Evolutionary conservation across 805 yeast genomes (phyloP), one percentile per base, ranked within the genome.

Genomic region (Metschnikowia bowlesiae): DNA sequence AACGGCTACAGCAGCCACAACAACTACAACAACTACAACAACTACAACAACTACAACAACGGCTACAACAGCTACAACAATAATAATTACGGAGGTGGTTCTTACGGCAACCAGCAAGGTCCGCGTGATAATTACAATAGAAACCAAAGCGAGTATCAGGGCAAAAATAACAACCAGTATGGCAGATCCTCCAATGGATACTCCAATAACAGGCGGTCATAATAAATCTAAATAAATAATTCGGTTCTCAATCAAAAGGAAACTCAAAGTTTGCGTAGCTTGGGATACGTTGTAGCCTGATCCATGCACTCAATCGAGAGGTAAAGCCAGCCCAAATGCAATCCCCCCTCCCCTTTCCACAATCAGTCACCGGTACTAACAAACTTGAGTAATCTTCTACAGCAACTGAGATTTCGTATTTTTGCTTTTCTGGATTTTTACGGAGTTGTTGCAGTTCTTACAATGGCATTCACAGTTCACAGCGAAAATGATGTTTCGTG

Each of bases 91-190:
- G 41, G 22, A n/a, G 41, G 41, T 39, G 41, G 41, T n/a, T 8
- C 18, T 16, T n/a, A 52, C 48, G 41, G 41, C 39, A 51, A 47
- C 30, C 44, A 53, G 31, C 42, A 36, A 9, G 47, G 39, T n/a
- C 14, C 31, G n/a, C 41, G 41, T 29, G 42, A 32, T 11, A 39
- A 28, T 22, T 22, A 36, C 47, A 35, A 47, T 18, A 48, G 42
- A 13, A 28, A 39, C 14, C 46, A 54, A 39, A 46, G 52, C 9
- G 47, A 49, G 10, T 35, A 44, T 31, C 32, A 30, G 28, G 34
- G 42, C 34, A 32, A 36, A 36, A n/a, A 18, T 22, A 36, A 50
- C 31, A 41, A 41, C n/a, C 45, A 41, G 37, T 18, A 41, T 31
- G 45, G 45, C 29, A 32, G 36, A 13, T 41, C 36, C 18, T 31